Conservation (phyloP, 2,329 filamentous ascomycete genomes). For the Beauveria asiatica region DNA sequence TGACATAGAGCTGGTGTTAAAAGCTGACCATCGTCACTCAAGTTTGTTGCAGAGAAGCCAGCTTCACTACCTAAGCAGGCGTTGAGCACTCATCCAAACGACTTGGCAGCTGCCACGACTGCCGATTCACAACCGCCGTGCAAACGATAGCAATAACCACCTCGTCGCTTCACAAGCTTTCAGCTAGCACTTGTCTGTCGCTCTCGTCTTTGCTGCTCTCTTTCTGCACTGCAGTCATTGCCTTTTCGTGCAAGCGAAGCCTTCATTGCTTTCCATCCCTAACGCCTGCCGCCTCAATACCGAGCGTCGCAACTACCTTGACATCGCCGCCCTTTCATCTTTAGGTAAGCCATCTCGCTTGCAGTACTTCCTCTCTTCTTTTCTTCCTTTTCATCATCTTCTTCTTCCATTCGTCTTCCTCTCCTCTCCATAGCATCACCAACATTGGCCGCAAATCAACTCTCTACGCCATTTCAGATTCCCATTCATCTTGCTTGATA, state of each 20-base stretch:
- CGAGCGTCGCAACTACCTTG: slow-evolving; percentile 9
- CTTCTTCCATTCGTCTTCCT: slow-evolving; percentile 23
- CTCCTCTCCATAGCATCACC: slow-evolving; percentile 37
- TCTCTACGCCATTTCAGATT: slow-evolving; percentile 28
- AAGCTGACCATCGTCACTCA: not conserved
- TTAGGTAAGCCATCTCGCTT: slow-evolving; percentile 12
- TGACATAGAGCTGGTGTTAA: not conserved
- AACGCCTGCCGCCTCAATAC: slow-evolving; percentile 14
- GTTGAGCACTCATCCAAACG: not conserved
- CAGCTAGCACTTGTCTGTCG: not conserved
- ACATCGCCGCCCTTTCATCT: slow-evolving; percentile 12
- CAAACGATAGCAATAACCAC: slow-evolving; percentile 2
- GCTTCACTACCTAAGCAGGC: not conserved
- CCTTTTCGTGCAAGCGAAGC: not conserved
- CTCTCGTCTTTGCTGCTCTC: not conserved
- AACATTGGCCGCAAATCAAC: slow-evolving; percentile 32
- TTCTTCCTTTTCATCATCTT: slow-evolving; percentile 11
- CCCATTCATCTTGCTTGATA: slow-evolving; percentile 48
- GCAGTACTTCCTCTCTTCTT: slow-evolving; percentile 2
- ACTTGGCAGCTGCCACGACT: slow-evolving; percentile 8
- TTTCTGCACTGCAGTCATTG: not conserved
- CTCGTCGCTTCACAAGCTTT: not conserved
- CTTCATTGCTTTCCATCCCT: slow-evolving; percentile 14
- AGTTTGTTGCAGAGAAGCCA: not conserved
- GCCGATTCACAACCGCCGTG: slow-evolving; percentile 5